Evolutionary conservation across 1,139 yeast species (phyloP).

Genomic region (Cylindricascospora bacillispora): DNA sequence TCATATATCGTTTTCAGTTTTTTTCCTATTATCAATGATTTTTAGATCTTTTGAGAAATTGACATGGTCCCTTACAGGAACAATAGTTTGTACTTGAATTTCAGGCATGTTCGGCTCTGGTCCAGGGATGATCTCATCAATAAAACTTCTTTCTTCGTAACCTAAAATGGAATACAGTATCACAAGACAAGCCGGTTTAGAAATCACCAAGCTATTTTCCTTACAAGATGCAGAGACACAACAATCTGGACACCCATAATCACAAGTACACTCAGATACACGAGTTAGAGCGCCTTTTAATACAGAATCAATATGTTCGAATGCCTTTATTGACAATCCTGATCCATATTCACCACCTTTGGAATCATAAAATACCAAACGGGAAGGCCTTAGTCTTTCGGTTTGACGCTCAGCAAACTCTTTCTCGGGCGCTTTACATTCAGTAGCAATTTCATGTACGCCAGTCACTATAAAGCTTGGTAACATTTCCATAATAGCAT

Average conservation of each 20-base stretch:
- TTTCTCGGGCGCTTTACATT: constrained; percentile 94
- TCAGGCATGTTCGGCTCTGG: constrained; percentile 76
- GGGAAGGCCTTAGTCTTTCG: constrained; percentile 64
- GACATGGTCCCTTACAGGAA: constrained; percentile 39
- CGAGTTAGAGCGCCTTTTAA: constrained; percentile 46
- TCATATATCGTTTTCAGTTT: neutral
- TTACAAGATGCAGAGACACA: constrained; percentile 61
- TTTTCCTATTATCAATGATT: constrained; percentile 34
- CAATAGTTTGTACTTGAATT: constrained; percentile 54
- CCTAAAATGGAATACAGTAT: constrained; percentile 44
- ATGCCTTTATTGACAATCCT: constrained; percentile 69
- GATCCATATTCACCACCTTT: constrained; percentile 70
- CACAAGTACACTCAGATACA: constrained; percentile 58
- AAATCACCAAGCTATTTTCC: constrained; percentile 69
- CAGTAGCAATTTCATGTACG: constrained; percentile 69
- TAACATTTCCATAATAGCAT: constrained; percentile 65
- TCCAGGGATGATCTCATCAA: constrained; percentile 50
- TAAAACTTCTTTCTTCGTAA: constrained; percentile 30
- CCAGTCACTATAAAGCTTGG: constrained; percentile 57
- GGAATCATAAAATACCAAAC: constrained; percentile 72
- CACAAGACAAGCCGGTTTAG: constrained; percentile 77
- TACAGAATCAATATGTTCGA: constrained; percentile 60
- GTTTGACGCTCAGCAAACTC: constrained; percentile 72
- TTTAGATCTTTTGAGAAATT: constrained; percentile 48
- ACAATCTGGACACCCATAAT: constrained; percentile 84